These are phyloP conservation scores for Friedmanniomyces simplex DNA, from an alignment of 495 filamentous ascomycete species.

Conservation along the genomic window DNA sequence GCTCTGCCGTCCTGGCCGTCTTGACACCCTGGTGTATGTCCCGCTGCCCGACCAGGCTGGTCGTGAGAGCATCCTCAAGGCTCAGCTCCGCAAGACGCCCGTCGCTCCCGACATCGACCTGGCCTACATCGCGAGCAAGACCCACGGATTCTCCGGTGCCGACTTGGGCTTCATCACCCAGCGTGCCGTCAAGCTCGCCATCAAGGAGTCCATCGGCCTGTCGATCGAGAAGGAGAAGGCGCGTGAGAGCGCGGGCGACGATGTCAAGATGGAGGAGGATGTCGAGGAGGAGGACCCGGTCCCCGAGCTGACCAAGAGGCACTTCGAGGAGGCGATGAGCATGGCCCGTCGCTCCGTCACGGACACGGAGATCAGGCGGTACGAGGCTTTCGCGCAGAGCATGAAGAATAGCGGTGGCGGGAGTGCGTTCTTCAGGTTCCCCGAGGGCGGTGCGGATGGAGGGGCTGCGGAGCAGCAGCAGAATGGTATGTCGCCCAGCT, in stretches of 20 bases:
- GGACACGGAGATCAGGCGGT: constrained; percentile 92
- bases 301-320: constrained; percentile 87
- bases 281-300: constrained; percentile 83
- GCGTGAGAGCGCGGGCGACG: constrained; percentile 73
- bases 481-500: constrained; percentile 18
- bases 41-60: constrained; percentile 85
- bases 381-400: constrained; percentile 96
- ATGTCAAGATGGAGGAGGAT: constrained; percentile 64
- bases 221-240: constrained; percentile 85
- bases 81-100: constrained; percentile 96
- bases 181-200: constrained; percentile 96
- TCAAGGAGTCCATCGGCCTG: constrained; percentile 85
- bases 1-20: constrained; percentile 94
- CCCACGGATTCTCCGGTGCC: constrained; percentile 98
- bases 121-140: constrained; percentile 86
- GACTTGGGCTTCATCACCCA: constrained; percentile 99
- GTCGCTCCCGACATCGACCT: constrained; percentile 81
- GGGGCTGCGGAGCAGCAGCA: constrained; percentile 11
- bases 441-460: constrained; percentile 32
- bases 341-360: constrained; percentile 84
- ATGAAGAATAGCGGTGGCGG: constrained; percentile 89
- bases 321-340: constrained; percentile 98
- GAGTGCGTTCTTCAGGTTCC: constrained; percentile 96
- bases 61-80: constrained; percentile 79
- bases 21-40: constrained; percentile 96